Evolutionary conservation across 2,329 filamentous ascomycete genomes (phyloP).

Genomic region (Hypoxylon sp.): DNA sequence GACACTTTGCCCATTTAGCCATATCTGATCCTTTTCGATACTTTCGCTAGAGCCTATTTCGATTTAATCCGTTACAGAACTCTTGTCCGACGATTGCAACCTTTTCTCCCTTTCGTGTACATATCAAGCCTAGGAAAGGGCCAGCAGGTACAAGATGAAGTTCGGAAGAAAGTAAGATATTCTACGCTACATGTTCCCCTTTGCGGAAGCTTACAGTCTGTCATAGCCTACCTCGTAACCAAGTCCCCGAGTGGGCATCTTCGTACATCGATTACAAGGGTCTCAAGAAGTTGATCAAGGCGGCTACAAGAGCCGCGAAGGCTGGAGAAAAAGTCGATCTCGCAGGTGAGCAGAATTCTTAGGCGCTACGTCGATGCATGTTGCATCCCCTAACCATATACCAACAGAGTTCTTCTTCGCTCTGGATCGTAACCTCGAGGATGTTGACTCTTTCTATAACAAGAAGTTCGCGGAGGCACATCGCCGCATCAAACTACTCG

Average conservation of each 20-base stretch:
- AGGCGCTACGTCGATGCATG: slow-evolving; percentile 55
- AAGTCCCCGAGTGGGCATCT: slow-evolving; percentile 88
- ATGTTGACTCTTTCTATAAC: slow-evolving; percentile 97
- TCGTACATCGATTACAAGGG: slow-evolving; percentile 92
- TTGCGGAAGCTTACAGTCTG: slow-evolving; percentile 40
- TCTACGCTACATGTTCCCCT: slow-evolving; percentile 14
- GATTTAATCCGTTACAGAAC: slow-evolving; percentile 4
- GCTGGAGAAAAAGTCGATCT: slow-evolving; percentile 85
- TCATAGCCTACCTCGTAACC: slow-evolving; percentile 78
- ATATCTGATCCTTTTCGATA: slow-evolving; percentile 7
- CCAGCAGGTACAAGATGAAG: slow-evolving; percentile 64
- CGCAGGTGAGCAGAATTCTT: slow-evolving; percentile 77
- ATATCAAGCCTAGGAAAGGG: slow-evolving; percentile 4
- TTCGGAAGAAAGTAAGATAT: slow-evolving; percentile 72
- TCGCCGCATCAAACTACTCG: slow-evolving; percentile 85
- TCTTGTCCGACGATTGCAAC: slow-evolving; percentile 11
- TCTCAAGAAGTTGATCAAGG: slow-evolving; percentile 95
- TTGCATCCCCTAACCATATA: slow-evolving; percentile 57
- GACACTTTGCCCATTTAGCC: slow-evolving; percentile 13
- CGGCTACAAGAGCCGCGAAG: slow-evolving; percentile 75
- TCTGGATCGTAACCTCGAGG: slow-evolving; percentile 96
- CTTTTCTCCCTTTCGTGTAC: slow-evolving; percentile 12
- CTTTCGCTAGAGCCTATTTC: slow-evolving; percentile 11
- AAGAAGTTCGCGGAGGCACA: slow-evolving; percentile 91
- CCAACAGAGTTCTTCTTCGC: slow-evolving; percentile 92